phyloP scores from a whole-genome alignment of 139 green algal genomes.

The Chlorella vulgaris region DNA sequence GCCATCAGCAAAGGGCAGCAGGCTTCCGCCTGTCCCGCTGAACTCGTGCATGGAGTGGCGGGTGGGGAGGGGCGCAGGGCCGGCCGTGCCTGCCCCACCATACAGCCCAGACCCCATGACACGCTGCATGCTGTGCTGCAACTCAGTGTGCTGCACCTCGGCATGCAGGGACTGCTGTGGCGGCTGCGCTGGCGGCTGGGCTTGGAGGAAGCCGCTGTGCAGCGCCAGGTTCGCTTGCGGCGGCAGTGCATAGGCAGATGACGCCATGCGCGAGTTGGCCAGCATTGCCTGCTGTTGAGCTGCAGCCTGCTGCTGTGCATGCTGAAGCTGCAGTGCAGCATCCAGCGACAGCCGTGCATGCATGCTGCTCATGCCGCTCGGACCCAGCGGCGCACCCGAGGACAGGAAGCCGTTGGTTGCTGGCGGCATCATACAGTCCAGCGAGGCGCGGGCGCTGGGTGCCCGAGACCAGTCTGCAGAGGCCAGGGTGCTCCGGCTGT shows the following conservation, averaged over 20 bases:
- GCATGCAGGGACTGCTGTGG: too few species aligned
- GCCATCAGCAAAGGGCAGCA: not conserved
- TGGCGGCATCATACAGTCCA: not conserved
- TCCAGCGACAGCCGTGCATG: constrained; percentile 25
- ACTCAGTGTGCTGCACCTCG: not conserved
- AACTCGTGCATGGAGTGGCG: constrained; percentile 31
- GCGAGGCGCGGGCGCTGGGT: constrained; percentile 2
- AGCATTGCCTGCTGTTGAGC: constrained; percentile 10
- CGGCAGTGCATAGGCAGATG: not conserved
- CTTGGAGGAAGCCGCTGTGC: constrained; percentile 38
- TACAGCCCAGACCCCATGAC: constrained; percentile 22
- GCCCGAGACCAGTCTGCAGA: constrained; percentile 13
- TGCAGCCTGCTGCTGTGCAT: constrained; percentile 1
- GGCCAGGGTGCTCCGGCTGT: constrained; percentile 23
- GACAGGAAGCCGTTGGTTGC: constrained; percentile 6
- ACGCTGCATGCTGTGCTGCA: constrained; percentile 13
- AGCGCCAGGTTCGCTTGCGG: constrained; percentile 5
- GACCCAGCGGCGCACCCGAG: not conserved
- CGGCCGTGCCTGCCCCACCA: too few species aligned
- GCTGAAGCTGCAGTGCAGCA: constrained; percentile 19
- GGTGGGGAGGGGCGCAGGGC: not conserved
- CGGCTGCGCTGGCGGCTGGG: not conserved
- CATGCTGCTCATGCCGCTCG: not conserved
- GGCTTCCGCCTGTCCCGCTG: not conserved
- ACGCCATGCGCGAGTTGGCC: constrained; percentile 1